phyloP scores from a whole-genome alignment of 148 eudicot species.

The Bassia scoparia region DNA sequence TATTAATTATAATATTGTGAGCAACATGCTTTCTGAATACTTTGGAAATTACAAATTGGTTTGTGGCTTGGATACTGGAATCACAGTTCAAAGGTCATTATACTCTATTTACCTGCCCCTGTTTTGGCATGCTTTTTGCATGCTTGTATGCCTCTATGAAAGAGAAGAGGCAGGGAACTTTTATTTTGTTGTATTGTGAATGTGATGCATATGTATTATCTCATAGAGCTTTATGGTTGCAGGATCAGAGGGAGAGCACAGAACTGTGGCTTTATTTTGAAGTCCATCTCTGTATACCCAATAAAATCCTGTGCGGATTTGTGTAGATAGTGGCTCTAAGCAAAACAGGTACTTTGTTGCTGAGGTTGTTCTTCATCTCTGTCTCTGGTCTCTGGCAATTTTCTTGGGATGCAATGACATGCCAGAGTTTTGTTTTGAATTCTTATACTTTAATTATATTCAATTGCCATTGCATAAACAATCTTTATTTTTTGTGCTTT shows the following conservation, averaged over 20 bases:
- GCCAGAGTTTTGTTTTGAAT: neutral
- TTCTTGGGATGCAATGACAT: neutral
- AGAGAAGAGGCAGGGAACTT: too few relatives aligned
- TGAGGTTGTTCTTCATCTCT: neutral
- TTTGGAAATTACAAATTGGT: too few relatives aligned
- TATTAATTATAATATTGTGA: too few relatives aligned
- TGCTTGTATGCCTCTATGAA: too few relatives aligned
- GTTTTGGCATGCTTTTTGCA: too few relatives aligned
- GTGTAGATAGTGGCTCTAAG: slow-evolving; percentile 69
- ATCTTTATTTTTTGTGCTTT: neutral
- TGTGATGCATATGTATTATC: slow-evolving; percentile 17
- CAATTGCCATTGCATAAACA: neutral
- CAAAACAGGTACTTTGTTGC: slow-evolving; percentile 54
- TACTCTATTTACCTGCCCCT: too few relatives aligned
- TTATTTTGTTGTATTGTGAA: too few relatives aligned
- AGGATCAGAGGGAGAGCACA: slow-evolving; percentile 34
- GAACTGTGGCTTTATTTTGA: slow-evolving; percentile 36
- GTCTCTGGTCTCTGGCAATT: neutral
- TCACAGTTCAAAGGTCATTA: too few relatives aligned
- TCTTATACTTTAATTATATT: neutral
- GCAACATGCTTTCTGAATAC: too few relatives aligned
- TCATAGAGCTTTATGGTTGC: slow-evolving; percentile 20
- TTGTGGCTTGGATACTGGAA: too few relatives aligned
- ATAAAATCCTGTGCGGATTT: slow-evolving; percentile 92
- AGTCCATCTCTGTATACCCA: slow-evolving; percentile 70